Evolutionary conservation across 805 yeast genomes (phyloP).

Genomic region (Vanderwaltozyma tropicalis): DNA sequence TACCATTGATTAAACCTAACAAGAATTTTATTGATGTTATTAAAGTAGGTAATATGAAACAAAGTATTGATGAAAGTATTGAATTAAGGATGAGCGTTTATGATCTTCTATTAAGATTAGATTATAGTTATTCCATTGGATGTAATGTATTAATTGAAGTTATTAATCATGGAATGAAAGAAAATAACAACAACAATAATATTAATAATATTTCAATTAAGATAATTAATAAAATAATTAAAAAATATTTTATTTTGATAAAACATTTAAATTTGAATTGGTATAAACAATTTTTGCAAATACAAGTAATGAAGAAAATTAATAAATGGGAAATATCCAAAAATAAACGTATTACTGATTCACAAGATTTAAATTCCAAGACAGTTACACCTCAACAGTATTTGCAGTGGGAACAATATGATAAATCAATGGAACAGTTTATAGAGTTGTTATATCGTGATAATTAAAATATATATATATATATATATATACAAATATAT

Average conservation of each 20-base stretch:
- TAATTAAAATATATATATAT: too few species aligned
- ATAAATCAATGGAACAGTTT: too few species aligned
- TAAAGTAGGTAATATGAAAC: slow-evolving; percentile 27
- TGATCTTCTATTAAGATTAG: slow-evolving; percentile 5
- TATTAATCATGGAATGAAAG: slow-evolving; percentile 7
- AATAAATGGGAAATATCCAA: not conserved
- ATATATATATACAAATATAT: too few species aligned
- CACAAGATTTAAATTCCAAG: too few species aligned
- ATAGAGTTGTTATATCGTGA: too few species aligned
- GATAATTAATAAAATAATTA: slow-evolving; percentile 1
- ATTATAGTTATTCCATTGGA: slow-evolving; percentile 1
- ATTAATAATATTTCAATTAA: slow-evolving; percentile 3
- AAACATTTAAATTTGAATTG: slow-evolving; percentile 9
- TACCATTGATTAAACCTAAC: slow-evolving; percentile 9
- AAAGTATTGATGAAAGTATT: slow-evolving; percentile 21
- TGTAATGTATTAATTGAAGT: slow-evolving; percentile 7
- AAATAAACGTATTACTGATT: too few species aligned
- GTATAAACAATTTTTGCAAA: slow-evolving; percentile 5
- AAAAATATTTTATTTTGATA: slow-evolving; percentile 2
- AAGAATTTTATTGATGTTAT: slow-evolving; percentile 18
- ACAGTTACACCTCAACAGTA: too few species aligned
- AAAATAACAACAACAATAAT: slow-evolving; percentile 5
- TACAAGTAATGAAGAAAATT: not conserved
- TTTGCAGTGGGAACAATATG: too few species aligned
- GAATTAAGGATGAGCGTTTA: slow-evolving; percentile 6